Conservation (phyloP, 1,284 basidiomycete species). For the Pseudozyma hubeiensis region DNA sequence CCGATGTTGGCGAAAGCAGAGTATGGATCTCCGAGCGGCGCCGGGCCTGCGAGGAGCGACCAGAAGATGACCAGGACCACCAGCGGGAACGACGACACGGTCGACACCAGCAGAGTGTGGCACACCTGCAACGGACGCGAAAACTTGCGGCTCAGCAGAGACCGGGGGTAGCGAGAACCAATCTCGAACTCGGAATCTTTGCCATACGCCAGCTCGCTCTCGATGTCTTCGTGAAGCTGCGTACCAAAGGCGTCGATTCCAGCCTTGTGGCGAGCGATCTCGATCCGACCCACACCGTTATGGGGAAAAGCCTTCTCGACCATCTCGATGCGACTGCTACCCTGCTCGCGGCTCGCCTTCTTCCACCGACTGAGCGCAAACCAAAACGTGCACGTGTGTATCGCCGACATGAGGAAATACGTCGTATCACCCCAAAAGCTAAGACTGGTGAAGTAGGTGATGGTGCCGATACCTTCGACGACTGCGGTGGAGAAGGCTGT, state of each 20-base stretch:
- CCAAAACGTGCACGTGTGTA: slow-evolving; percentile 43
- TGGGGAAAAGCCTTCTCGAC: slow-evolving; percentile 39
- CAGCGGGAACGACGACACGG: slow-evolving; percentile 72
- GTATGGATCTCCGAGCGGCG: slow-evolving; percentile 74
- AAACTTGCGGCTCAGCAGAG: slow-evolving; percentile 24
- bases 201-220: slow-evolving; percentile 17
- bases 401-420: slow-evolving; percentile 41
- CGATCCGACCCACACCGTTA: slow-evolving; percentile 25
- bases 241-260: slow-evolving; percentile 26
- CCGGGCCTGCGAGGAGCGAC: slow-evolving; percentile 71
- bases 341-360: not conserved
- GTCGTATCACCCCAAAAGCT: slow-evolving; percentile 41
- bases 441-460: slow-evolving; percentile 43
- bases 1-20: slow-evolving; percentile 76
- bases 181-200: slow-evolving; percentile 19
- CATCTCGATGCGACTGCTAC: slow-evolving; percentile 22
- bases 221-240: slow-evolving; percentile 21
- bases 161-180: slow-evolving; percentile 26
- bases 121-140: slow-evolving; percentile 34
- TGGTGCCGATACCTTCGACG: slow-evolving; percentile 55
- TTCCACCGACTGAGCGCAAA: slow-evolving; percentile 25
- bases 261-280: slow-evolving; percentile 26
- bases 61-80: slow-evolving; percentile 78
- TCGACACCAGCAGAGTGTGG: slow-evolving; percentile 38
- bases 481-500: slow-evolving; percentile 71